Evolutionary conservation across 805 yeast genomes (phyloP), one percentile per base, ranked within the genome.

Genomic region (Lachancea quebecensis): DNA sequence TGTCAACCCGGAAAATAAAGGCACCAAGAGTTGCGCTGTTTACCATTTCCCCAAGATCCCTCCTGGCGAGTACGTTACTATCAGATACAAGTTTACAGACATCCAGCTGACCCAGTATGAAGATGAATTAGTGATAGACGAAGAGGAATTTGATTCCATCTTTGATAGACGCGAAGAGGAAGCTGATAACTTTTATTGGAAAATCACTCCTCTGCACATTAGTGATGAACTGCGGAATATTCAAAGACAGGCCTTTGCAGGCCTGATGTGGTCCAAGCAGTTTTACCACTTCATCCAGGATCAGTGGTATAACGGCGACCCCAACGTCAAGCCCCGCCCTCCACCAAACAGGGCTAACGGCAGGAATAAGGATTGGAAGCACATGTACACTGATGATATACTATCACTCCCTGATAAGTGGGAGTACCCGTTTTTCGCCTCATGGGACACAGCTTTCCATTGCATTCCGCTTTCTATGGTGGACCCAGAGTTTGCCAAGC

Each of bases 361-460:
- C n/a, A 74, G 97, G 64, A 89, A 89, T 66, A 74, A 77, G 57
- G 89, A 85, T 45, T 89, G 97, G 97, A 78, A 78, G 56, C 95
- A 89, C 64, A 70, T 89, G 63, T 87, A 87, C 67, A 83, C 85
- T 57, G 91, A 87, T 60, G 96, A 89, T 64, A 76, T 89, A 39
- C 71, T 89, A 55, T 85, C 95, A 1, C 75, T 89, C 72, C 96
- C 96, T 2, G 97, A 89, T 62, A 90, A 88, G 62, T 89, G 95
- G 87, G 97, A 89, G 66, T 89, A 89, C 65, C 96, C 96, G 10
- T 89, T 89, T 63, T 89, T 89, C 64, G 96, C 96, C 12, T 91
- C 95, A 3, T 89, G 97, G 97, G 97, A 89, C 65, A 82, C 95
- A 4, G 95, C 96, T 0, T 89, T 89, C 79, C 97, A 89, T 67